phyloP scores from a whole-genome alignment of 2,329 filamentous ascomycete genomes.

The Penicillium sp. region DNA sequence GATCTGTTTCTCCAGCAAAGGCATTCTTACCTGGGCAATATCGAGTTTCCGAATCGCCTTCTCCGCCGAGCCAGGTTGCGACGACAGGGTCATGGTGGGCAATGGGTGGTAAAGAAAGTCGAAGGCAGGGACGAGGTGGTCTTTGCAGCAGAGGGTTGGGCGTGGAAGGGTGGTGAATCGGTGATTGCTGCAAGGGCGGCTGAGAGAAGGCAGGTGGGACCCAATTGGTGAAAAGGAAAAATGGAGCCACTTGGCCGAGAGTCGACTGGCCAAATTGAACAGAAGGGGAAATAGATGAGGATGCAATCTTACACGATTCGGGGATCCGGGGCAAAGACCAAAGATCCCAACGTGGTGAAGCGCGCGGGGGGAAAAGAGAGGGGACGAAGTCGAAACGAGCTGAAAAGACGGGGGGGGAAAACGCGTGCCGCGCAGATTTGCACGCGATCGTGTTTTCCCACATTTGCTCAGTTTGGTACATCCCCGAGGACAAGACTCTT shows the following conservation, averaged over 20 bases:
- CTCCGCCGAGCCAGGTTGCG: constrained; percentile 36
- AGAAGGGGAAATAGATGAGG: background rate
- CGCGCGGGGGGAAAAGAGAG: background rate
- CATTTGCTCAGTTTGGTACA: background rate
- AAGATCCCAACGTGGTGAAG: background rate
- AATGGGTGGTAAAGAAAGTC: constrained; percentile 10
- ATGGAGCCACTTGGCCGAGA: constrained; percentile 12
- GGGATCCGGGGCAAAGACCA: background rate
- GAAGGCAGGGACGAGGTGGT: constrained; percentile 8
- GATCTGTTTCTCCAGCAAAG: background rate
- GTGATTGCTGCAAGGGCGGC: constrained; percentile 21
- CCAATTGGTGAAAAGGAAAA: constrained; percentile 18
- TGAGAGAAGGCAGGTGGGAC: constrained; percentile 11
- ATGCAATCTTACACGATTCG: background rate
- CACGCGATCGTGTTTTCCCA: constrained; percentile 2
- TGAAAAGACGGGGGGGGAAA: constrained; percentile 2
- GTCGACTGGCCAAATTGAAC: constrained; percentile 4
- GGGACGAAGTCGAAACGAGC: background rate
- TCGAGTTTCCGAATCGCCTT: constrained; percentile 45
- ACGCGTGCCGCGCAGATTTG: constrained; percentile 12
- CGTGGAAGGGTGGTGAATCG: constrained; percentile 2
- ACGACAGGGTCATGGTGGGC: constrained; percentile 34
- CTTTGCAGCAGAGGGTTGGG: constrained; percentile 10
- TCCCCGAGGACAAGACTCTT: background rate
- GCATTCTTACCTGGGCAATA: constrained; percentile 40